phyloP scores from a whole-genome alignment of 1,139 yeast genomes.

The Saccharomycopsis phalli region DNA sequence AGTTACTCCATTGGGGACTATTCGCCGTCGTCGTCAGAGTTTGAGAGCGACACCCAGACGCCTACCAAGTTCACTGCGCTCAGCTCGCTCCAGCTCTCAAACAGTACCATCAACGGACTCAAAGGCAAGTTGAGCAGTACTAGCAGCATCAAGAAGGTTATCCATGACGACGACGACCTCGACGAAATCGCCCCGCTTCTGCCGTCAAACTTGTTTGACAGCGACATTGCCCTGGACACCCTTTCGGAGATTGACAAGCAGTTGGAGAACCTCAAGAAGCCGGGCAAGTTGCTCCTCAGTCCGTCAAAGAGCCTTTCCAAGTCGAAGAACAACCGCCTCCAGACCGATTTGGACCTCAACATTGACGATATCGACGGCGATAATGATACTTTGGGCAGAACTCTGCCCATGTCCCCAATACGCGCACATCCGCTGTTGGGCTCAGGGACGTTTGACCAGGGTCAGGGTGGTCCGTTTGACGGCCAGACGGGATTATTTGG shows the following conservation, averaged over 20 bases:
- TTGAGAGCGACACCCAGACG: conserved; percentile 23
- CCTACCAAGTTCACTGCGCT: conserved; percentile 18
- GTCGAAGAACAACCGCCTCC: conserved; percentile 5
- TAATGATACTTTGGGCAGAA: not conserved
- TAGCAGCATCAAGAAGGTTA: conserved; percentile 3
- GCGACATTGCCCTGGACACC: not conserved
- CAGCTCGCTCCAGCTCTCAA: conserved; percentile 13
- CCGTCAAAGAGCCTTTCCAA: conserved; percentile 15
- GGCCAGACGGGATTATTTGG: no score
- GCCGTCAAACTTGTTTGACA: conserved; percentile 14
- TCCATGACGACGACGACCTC: conserved; percentile 12
- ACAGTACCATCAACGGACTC: conserved; percentile 10
- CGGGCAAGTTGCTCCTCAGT: conserved; percentile 8
- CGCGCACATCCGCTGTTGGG: no score
- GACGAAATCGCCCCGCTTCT: conserved; percentile 9
- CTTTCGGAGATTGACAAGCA: conserved; percentile 13
- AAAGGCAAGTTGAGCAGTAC: conserved; percentile 13
- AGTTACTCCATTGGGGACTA: conserved; percentile 32
- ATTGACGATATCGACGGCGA: conserved; percentile 7
- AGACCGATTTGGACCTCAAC: conserved; percentile 1
- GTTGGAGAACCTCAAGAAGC: not conserved
- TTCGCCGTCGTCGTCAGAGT: conserved; percentile 35
- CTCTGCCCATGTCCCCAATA: not conserved
- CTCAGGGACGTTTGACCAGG: no score
- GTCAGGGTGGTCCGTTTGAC: no score